Conservation (phyloP, 768 basidiomycete species). For the Nevesoporus exiguus region DNA sequence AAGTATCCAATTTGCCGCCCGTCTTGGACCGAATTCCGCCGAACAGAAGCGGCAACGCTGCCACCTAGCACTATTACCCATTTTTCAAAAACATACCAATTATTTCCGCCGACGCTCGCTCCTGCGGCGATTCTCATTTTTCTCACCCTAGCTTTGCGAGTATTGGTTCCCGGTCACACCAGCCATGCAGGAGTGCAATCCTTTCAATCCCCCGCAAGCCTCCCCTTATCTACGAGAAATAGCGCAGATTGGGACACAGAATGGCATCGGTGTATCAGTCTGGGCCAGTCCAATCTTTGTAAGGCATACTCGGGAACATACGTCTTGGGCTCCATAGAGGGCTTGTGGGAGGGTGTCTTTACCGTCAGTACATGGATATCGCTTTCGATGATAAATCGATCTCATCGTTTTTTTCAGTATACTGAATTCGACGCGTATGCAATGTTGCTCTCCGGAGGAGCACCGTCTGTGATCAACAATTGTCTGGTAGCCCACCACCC, state of each 20-base stretch:
- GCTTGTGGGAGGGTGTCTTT: conserved; percentile 78
- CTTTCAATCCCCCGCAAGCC: conserved; percentile 15
- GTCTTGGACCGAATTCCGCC: conserved; percentile 58
- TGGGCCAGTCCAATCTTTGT: conserved; percentile 32
- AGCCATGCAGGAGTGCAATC: background rate
- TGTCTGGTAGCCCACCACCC: conserved; percentile 78
- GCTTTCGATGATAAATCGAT: background rate
- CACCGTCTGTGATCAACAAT: conserved; percentile 63
- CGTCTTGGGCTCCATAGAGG: conserved; percentile 66
- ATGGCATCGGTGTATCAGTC: conserved; percentile 55
- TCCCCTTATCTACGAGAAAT: conserved; percentile 14
- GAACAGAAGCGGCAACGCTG: conserved; percentile 19
- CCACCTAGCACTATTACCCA: conserved; percentile 31
- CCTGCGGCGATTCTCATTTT: conserved; percentile 72
- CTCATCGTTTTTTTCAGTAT: conserved; percentile 44
- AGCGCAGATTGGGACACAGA: conserved; percentile 67
- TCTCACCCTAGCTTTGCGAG: conserved; percentile 46
- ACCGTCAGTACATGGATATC: conserved; percentile 46
- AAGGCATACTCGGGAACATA: conserved; percentile 46
- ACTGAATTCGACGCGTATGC: conserved; percentile 85
- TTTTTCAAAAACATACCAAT: conserved; percentile 43
- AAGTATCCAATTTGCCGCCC: conserved; percentile 62
- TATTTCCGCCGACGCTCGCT: conserved; percentile 60
- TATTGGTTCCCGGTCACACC: conserved; percentile 6
- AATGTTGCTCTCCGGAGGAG: conserved; percentile 63